These are phyloP conservation scores for Gremmenia infestans DNA, from an alignment of 2,329 filamentous ascomycete genomes.

Conservation along the genomic window DNA sequence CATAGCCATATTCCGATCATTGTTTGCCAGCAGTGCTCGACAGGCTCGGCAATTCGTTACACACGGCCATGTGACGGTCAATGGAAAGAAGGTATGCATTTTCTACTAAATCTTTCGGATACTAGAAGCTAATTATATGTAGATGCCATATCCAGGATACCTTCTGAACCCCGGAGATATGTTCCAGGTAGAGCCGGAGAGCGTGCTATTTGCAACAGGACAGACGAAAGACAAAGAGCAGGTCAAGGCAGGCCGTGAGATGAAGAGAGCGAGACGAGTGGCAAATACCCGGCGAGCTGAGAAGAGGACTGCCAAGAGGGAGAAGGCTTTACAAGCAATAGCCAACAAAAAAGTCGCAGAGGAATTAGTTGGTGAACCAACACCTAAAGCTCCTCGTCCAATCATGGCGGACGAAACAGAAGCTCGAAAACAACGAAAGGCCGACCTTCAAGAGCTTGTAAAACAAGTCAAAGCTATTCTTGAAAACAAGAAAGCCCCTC, in stretches of 20 bases:
- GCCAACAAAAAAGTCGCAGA: slow-evolving; percentile 26
- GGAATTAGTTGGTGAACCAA: slow-evolving; percentile 9
- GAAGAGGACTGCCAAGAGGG: slow-evolving; percentile 17
- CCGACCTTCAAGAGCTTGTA: slow-evolving; percentile 27
- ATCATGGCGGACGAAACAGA: slow-evolving; percentile 26
- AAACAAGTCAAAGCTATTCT: slow-evolving; percentile 47
- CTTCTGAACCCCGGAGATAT: slow-evolving; percentile 95
- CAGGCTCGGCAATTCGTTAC: slow-evolving; percentile 93
- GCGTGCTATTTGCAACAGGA: slow-evolving; percentile 84
- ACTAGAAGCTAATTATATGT: slow-evolving; percentile 12
- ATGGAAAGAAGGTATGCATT: slow-evolving; percentile 77
- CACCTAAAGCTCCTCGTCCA: slow-evolving; percentile 12
- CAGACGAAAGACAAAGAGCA: slow-evolving; percentile 51
- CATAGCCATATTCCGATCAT: slow-evolving; percentile 85
- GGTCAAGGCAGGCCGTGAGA: slow-evolving; percentile 18
- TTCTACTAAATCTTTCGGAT: not conserved
- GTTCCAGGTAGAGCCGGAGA: slow-evolving; percentile 90
- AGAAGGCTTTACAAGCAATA: slow-evolving; percentile 16
- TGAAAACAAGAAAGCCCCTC: slow-evolving; percentile 41
- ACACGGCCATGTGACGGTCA: slow-evolving; percentile 90
- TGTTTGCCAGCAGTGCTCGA: slow-evolving; percentile 89
- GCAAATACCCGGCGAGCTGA: slow-evolving; percentile 16
- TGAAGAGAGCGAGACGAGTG: slow-evolving; percentile 7
- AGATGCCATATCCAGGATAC: slow-evolving; percentile 93
- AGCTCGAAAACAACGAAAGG: slow-evolving; percentile 24